Base-by-base conservation (phyloP, 345 rosid genomes). In the Odontarrhena argentea region DNA sequence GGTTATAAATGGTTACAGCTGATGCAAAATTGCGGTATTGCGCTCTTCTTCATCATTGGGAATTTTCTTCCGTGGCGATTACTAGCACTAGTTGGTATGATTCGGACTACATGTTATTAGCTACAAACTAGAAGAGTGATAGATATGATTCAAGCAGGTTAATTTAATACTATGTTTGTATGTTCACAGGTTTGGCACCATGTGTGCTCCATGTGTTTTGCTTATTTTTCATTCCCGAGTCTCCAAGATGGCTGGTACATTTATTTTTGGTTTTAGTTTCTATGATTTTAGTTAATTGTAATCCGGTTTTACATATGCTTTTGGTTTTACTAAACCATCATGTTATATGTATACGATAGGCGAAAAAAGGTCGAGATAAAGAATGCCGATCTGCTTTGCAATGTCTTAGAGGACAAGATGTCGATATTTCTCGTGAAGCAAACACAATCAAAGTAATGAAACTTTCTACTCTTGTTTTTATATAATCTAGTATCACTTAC, bases 211-310 rank as follows among this genome's bases (percentile, higher is more conserved):
- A 75, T 10, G 56, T 75, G 9, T 8, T 64, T 9, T 62, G 74
- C 18, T 24, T 75, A 11, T 65, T 69, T 14, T 75, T 75, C 68
- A 70, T 75, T 7, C 79, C 79, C n/a, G 79, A 75, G 41, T 75
- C 79, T 59, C 79, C 79, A 41, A 70, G 79, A 70, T 75, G 79
- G 79, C 57, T 75, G 68, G 88, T 84, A 72, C 43, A 34, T 53
- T 25, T 41, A 34, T 10, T 38, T 15, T 24, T 25, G 0, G 26
- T 63, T 25, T 35, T 60, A 2, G 30, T 43, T 52, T 53, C 2
- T 30, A 32, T 30, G n/a, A 30, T 32, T 45, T 4, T 0, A 47
- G 11, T 9, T 44, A 32, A 53, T 44, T 36, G 41, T 6, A 12
- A 22, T 6, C 32, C 22, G 2, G 26, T 34, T 55, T 10, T 44